phyloP scores from a whole-genome alignment of 768 basidiomycete genomes.

The Phylloporus sp. region DNA sequence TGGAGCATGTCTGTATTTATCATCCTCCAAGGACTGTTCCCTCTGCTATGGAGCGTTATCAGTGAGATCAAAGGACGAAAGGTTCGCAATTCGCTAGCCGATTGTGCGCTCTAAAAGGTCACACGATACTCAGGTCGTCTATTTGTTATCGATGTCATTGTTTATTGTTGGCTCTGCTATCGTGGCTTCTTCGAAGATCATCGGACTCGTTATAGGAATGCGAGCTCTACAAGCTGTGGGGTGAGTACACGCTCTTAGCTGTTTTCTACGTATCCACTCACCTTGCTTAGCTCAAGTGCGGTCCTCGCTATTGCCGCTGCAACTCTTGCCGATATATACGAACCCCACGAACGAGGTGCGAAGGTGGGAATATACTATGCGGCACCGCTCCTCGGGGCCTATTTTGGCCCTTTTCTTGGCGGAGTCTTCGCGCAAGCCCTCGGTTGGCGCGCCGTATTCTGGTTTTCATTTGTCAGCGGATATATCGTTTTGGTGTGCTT shows the following conservation, averaged over 20 bases:
- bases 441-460: constrained; percentile 82
- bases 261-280: background rate
- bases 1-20: constrained; percentile 68
- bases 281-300: constrained; percentile 48
- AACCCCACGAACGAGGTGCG: constrained; percentile 70
- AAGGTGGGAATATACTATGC: constrained; percentile 83
- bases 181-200: constrained; percentile 53
- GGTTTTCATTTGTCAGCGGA: constrained; percentile 66
- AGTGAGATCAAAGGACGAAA: constrained; percentile 77
- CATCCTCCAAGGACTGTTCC: constrained; percentile 61
- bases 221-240: constrained; percentile 61
- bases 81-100: constrained; percentile 29
- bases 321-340: constrained; percentile 75
- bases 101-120: background rate
- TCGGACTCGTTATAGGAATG: constrained; percentile 60
- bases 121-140: constrained; percentile 41
- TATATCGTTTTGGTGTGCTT: constrained; percentile 52
- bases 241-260: constrained; percentile 26
- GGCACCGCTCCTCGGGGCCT: constrained; percentile 69
- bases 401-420: constrained; percentile 65
- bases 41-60: constrained; percentile 63
- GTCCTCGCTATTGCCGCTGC: constrained; percentile 72
- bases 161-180: constrained; percentile 54
- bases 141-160: constrained; percentile 48
- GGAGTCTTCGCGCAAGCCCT: constrained; percentile 61